These are phyloP conservation scores for Stylosanthes scabra DNA, from an alignment of 331 rosid species.

Conservation along the genomic window DNA sequence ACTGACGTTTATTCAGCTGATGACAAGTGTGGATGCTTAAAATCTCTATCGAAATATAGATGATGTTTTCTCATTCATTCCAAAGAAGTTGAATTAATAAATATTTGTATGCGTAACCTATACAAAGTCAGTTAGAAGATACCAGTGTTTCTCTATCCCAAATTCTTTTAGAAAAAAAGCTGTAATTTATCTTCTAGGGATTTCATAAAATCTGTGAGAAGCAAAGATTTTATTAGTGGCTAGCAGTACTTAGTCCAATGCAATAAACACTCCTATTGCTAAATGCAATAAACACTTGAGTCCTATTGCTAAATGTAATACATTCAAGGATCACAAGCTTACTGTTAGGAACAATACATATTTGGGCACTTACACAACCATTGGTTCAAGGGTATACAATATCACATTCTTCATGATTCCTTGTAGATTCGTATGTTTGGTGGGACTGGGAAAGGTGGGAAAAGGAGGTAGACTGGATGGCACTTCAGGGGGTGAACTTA, in stretches of 20 bases:
- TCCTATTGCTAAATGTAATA: conserved; percentile 4
- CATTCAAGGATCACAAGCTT: conserved; percentile 19
- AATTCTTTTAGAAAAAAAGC: background rate
- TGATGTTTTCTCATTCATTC: conserved; percentile 8
- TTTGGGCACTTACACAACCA: background rate
- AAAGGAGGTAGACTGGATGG: conserved; percentile 99
- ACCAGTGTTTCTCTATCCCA: background rate
- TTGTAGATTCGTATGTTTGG: conserved; percentile 94
- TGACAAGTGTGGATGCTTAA: conserved; percentile 22
- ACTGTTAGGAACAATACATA: conserved; percentile 13
- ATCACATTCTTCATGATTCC: conserved; percentile 25
- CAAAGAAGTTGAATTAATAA: conserved; percentile 23
- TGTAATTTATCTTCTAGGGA: conserved; percentile 7
- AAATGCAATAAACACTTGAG: background rate
- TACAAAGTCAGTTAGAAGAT: conserved; percentile 20
- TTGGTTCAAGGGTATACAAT: conserved; percentile 28
- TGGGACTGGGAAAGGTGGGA: conserved; percentile 99
- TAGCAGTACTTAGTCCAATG: background rate
- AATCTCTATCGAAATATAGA: background rate
- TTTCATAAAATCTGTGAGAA: background rate
- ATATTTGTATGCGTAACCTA: conserved; percentile 18
- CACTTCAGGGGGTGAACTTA: conserved; percentile 94
- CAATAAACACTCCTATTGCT: background rate
- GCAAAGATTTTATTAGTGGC: background rate
- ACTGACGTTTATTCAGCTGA: conserved; percentile 23